Evolutionary conservation across 129 eudicot species (phyloP), one percentile per base, ranked within the genome.

Genomic region (Silybum marianum): DNA sequence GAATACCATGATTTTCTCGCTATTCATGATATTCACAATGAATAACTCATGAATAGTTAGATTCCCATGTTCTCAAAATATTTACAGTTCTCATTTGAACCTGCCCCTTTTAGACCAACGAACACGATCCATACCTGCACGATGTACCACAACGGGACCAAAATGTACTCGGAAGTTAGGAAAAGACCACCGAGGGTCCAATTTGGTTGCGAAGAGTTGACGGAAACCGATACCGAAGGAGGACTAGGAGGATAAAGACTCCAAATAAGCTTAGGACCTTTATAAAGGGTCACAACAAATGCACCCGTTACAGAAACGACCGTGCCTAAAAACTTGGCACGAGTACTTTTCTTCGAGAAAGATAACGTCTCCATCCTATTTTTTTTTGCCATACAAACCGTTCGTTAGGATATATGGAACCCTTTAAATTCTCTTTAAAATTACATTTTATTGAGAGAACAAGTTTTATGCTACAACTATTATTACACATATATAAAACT

Each of bases 111-210:
- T 6, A 54, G 21, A 54, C 22, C 2, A 54, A 18, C 2, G 2
- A 1, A 54, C 19, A 0, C 9, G 2, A 58, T 23, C 6, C 16
- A 3, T 77, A 94, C 97, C 98, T 89, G 97, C 32, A 90, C 85
- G 60, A 94, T 90, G 84, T 94, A 92, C 98, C 98, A 94, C 51
- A 92, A 81, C 8, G 98, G 97, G 54, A 90, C 93, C 72, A 94
- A 85, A 12, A 92, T 82, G 63, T 94, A 94, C 83, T 94, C 98
- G 0, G 88, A 58, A 36, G 91, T 77, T 23, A 94, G 88, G 32
- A 94, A 90, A n/a, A 92, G 82, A 12, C 98, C 90, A 4, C 98
- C 97, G 9, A 92, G 80, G 13, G 92, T 83, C 98, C 98, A 94
- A 22, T 85, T 88, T n/a, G 92, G 26, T 44, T 80, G 89, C 1